Conservation (phyloP, 2,329 filamentous ascomycete species). For the Rutstroemia sydowiana region DNA sequence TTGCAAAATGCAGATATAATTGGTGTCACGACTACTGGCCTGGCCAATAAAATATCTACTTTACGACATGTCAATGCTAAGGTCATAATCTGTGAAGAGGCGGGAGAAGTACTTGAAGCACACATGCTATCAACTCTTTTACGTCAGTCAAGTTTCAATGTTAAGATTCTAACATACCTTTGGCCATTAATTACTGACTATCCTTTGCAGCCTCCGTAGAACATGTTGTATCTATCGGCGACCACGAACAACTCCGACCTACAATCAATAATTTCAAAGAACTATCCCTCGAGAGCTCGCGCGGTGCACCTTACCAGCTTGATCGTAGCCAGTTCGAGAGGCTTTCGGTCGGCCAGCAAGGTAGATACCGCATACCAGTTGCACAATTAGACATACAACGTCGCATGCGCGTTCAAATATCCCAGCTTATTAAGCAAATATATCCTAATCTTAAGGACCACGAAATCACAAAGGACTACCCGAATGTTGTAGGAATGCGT, state of each 20-base stretch:
- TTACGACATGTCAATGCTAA: constrained; percentile 36
- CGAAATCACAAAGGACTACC: constrained; percentile 11
- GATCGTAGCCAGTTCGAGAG: constrained; percentile 27
- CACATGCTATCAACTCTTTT: constrained; percentile 32
- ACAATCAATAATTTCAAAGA: constrained; percentile 19
- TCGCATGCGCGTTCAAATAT: constrained; percentile 27
- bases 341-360: constrained; percentile 16
- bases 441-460: constrained; percentile 24
- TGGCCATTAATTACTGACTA: background rate
- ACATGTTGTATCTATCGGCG: constrained; percentile 37
- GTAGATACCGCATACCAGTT: constrained; percentile 18
- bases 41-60: constrained; percentile 38
- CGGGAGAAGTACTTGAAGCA: constrained; percentile 36
- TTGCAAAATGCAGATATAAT: constrained; percentile 35
- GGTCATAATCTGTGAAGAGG: constrained; percentile 37
- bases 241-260: constrained; percentile 37
- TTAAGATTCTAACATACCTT: constrained; percentile 29
- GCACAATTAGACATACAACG: constrained; percentile 24
- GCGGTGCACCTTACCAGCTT: constrained; percentile 19
- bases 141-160: constrained; percentile 29
- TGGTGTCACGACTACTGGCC: constrained; percentile 45
- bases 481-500: constrained; percentile 25
- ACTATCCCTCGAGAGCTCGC: constrained; percentile 27
- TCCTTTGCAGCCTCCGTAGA: constrained; percentile 33
- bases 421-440: constrained; percentile 19